Conservation (phyloP, 768 basidiomycete genomes). For the Nidularia sp. region DNA sequence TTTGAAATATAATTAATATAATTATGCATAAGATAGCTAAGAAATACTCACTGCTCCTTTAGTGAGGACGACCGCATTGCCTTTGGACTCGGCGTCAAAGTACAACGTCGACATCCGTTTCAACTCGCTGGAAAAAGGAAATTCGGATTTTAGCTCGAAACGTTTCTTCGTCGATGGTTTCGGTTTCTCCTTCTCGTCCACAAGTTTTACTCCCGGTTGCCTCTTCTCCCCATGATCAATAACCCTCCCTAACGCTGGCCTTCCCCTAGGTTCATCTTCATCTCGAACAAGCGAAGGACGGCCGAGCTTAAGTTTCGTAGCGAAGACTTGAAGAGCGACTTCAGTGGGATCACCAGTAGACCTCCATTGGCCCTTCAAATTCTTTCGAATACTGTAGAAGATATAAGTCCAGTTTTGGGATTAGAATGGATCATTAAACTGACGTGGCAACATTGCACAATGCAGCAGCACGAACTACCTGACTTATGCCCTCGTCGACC, state of each 20-base stretch:
- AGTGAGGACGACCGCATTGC: constrained; percentile 19
- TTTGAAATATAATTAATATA: not conserved
- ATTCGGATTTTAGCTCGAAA: constrained; percentile 30
- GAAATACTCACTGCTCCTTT: constrained; percentile 30
- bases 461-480: constrained; percentile 24
- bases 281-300: constrained; percentile 21
- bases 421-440: constrained; percentile 2
- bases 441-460: constrained; percentile 34
- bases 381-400: constrained; percentile 25
- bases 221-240: constrained; percentile 19
- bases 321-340: constrained; percentile 53
- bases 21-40: no score
- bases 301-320: constrained; percentile 43
- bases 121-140: constrained; percentile 45
- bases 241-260: constrained; percentile 20
- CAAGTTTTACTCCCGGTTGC: constrained; percentile 6
- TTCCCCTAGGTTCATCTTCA: constrained; percentile 8
- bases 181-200: constrained; percentile 11
- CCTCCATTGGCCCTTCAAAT: constrained; percentile 37
- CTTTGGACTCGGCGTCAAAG: constrained; percentile 17
- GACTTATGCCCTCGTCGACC: constrained; percentile 17
- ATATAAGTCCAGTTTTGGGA: no score
- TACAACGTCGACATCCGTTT: constrained; percentile 47
- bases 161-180: constrained; percentile 11
- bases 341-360: constrained; percentile 54